Base-by-base conservation (phyloP, 495 filamentous ascomycete genomes). In the Chlorociboria aeruginascens region DNA sequence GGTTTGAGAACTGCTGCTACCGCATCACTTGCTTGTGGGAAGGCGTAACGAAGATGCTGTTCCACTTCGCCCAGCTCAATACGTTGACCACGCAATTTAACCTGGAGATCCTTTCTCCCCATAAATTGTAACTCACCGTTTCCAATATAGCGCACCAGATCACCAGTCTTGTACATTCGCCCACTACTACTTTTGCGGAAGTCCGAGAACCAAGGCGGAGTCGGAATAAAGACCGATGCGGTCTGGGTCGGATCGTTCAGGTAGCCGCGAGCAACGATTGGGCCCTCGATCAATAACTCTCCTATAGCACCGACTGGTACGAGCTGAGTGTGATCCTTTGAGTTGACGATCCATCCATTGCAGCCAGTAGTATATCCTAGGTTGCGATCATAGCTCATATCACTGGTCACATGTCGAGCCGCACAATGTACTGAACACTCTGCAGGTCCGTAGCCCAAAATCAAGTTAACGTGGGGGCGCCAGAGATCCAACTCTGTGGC, bases 241-340 rank as follows among this genome's bases (percentile, higher is more conserved):
- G 34, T 36, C 1, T 6, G 11, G 34, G 1, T 51, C 0, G 52
- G 56, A 32, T 61, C 49, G 29, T 58, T 58, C 8, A 69, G 53
- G 53, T 77, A 77, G 48, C 68, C 68, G 20, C 63, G 61, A 37
- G 68, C 68, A 10, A 77, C 61, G 2, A 63, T 63, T 7, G 70
- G 73, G 0, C 70, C 69, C 40, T 73, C 73, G 17, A 76, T 58
- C 13, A 75, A 52, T 35, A 76, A 51, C 59, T 76, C 72, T 10
- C 71, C 73, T 10, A 64, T 60, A 46, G 65, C 66, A 20, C 71
- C 71, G 34, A 74, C 55, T n/a, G 73, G 71, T 38, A 70, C 62
- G 14, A 77, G 64, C 20, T 61, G 54, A 40, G 73, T 57, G 29
- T 69, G 63, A 45, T 72, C 61, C 28, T 66, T 52, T 30, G 64